A percentile compares a stretch with the other conserved stretches of the same genome.
Evolutionary conservation across 164 flowering plant genomes (phyloP).

Genomic region (Liriodendron chinense): DNA sequence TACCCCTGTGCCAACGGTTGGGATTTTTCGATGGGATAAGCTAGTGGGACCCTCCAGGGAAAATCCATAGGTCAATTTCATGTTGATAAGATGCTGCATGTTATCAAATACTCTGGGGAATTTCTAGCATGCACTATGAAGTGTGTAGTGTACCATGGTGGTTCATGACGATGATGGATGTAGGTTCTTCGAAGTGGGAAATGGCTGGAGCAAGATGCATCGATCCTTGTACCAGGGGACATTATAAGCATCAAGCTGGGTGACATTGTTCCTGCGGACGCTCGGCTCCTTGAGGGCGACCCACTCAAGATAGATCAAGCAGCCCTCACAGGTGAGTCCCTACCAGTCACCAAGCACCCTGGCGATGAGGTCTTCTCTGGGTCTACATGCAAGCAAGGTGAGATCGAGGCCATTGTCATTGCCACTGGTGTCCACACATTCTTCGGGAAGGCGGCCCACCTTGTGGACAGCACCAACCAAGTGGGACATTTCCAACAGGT

Average conservation of each 20-base stretch:
- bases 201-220: constrained; percentile 79
- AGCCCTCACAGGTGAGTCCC: constrained; percentile 85
- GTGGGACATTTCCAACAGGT: constrained; percentile 94
- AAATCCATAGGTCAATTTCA: background rate
- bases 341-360: constrained; percentile 69
- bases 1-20: background rate
- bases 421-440: constrained; percentile 93
- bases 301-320: constrained; percentile 90
- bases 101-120: background rate
- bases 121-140: background rate
- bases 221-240: constrained; percentile 84
- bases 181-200: constrained; percentile 71
- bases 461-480: constrained; percentile 83
- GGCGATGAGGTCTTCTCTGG: constrained; percentile 80
- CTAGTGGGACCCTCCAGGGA: too few species aligned
- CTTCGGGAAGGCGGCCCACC: constrained; percentile 94
- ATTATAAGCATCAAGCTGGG: constrained; percentile 80
- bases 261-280: constrained; percentile 89
- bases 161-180: background rate
- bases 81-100: background rate
- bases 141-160: background rate
- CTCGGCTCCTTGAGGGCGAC: constrained; percentile 85
- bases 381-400: constrained; percentile 94
- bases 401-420: constrained; percentile 82
- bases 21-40: background rate